Conservation (phyloP, 257 asterid genomes). For the Nemophila menziesii region DNA sequence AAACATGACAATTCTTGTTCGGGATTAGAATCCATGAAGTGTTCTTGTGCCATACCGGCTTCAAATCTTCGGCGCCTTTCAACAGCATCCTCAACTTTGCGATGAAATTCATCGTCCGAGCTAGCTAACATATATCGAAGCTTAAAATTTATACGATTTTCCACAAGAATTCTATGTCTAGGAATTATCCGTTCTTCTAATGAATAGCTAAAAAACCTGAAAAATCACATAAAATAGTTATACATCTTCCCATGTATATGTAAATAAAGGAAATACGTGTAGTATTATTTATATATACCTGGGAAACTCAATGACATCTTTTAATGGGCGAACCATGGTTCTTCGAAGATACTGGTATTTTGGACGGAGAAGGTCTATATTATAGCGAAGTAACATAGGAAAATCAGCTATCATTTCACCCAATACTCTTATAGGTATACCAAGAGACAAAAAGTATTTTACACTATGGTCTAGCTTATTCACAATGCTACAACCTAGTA, state of each 20-base stretch:
- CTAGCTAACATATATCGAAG: constrained; percentile 60
- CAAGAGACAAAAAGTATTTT: constrained; percentile 74
- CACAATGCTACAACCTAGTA: constrained; percentile 81
- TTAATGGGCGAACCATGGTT: constrained; percentile 75
- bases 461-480: constrained; percentile 78
- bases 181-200: constrained; percentile 74
- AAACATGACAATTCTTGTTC: neutral
- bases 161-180: constrained; percentile 62
- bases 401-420: constrained; percentile 79
- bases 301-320: constrained; percentile 79
- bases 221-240: neutral
- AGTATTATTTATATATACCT: constrained; percentile 62
- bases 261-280: no score
- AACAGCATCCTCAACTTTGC: constrained; percentile 43
- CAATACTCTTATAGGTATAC: constrained; percentile 48
- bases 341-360: constrained; percentile 76
- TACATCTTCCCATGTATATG: no score
- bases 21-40: neutral
- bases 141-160: constrained; percentile 64
- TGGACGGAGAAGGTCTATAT: constrained; percentile 71
- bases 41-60: constrained; percentile 28
- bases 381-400: constrained; percentile 77
- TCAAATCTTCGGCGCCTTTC: constrained; percentile 63
- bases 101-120: constrained; percentile 62
- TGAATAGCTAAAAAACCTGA: constrained; percentile 94